A percentile compares a stretch with the other conserved stretches of the same genome.
Evolutionary conservation across 2,329 filamentous ascomycete species (phyloP).

Genomic region (Chaetomiaceae sp.): DNA sequence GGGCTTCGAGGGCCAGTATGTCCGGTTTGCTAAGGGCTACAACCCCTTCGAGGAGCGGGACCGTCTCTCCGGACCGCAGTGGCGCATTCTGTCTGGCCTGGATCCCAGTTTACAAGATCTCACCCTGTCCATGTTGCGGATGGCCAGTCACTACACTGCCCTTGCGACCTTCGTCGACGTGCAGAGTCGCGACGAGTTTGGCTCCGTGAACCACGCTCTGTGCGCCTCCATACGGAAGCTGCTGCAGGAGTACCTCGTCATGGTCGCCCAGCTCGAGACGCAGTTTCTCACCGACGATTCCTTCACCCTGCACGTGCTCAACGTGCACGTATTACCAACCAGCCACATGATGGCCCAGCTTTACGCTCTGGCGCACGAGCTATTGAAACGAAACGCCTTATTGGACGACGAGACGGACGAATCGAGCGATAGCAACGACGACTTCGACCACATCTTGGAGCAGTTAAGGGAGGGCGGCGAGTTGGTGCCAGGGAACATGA

Average conservation of each 20-base stretch:
- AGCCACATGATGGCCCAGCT: conserved; percentile 87
- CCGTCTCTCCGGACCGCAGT: conserved; percentile 73
- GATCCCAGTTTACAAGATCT: conserved; percentile 89
- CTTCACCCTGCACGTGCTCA: conserved; percentile 90
- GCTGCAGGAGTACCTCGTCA: conserved; percentile 85
- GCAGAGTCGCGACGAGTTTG: conserved; percentile 87
- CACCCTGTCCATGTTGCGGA: conserved; percentile 80
- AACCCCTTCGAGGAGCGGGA: conserved; percentile 82
- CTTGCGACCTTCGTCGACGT: conserved; percentile 91
- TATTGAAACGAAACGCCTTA: conserved; percentile 81
- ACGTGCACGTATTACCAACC: conserved; percentile 84
- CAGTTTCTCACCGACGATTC: conserved; percentile 82
- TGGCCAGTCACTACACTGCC: conserved; percentile 88
- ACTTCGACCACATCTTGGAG: conserved; percentile 90
- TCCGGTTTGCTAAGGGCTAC: conserved; percentile 77
- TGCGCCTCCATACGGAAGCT: conserved; percentile 91
- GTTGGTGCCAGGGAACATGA: conserved; percentile 68
- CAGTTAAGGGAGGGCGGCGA: conserved; percentile 82
- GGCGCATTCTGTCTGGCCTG: conserved; percentile 72
- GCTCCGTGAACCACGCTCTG: conserved; percentile 88
- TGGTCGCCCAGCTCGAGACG: conserved; percentile 89
- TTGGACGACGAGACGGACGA: conserved; percentile 73
- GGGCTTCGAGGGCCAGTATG: conserved; percentile 97
- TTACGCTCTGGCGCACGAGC: conserved; percentile 79
- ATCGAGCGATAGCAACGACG: conserved; percentile 67